Evolutionary conservation across 805 yeast genomes (phyloP).

Genomic region (Lachancea cidri): DNA sequence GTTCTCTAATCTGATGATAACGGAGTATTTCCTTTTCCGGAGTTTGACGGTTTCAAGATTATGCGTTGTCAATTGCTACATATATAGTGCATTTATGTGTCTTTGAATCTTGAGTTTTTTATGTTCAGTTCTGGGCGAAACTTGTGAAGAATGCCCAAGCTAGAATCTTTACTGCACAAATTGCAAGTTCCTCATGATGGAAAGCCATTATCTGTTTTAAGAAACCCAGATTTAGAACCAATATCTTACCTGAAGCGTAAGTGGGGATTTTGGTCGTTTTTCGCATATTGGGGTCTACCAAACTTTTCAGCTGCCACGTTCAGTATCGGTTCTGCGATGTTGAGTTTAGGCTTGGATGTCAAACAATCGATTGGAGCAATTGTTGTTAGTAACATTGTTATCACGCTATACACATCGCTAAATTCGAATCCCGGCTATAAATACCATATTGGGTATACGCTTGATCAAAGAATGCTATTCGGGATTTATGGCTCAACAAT

Average conservation of each 20-base stretch:
- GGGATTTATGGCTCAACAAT: constrained; percentile 36
- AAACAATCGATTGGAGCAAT: constrained; percentile 30
- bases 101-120: too few relatives aligned
- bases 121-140: too few relatives aligned
- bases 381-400: constrained; percentile 18
- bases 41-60: too few relatives aligned
- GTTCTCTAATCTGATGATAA: too few relatives aligned
- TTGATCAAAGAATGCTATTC: constrained; percentile 35
- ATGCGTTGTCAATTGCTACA: too few relatives aligned
- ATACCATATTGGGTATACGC: constrained; percentile 36
- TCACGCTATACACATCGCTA: constrained; percentile 20
- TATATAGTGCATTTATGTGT: too few relatives aligned
- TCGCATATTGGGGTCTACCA: constrained; percentile 36
- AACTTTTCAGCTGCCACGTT: constrained; percentile 36
- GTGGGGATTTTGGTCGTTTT: constrained; percentile 33
- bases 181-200: constrained; percentile 28
- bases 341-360: constrained; percentile 25
- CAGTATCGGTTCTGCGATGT: constrained; percentile 32
- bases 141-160: background rate
- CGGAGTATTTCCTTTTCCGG: too few relatives aligned
- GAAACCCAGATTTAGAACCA: constrained; percentile 38
- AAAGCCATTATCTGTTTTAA: constrained; percentile 27
- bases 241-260: constrained; percentile 34
- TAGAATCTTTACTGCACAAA: constrained; percentile 10
- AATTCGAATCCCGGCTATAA: constrained; percentile 28